Conservation (phyloP, 1,139 yeast species). For the Sugiyamaella paludigena region DNA sequence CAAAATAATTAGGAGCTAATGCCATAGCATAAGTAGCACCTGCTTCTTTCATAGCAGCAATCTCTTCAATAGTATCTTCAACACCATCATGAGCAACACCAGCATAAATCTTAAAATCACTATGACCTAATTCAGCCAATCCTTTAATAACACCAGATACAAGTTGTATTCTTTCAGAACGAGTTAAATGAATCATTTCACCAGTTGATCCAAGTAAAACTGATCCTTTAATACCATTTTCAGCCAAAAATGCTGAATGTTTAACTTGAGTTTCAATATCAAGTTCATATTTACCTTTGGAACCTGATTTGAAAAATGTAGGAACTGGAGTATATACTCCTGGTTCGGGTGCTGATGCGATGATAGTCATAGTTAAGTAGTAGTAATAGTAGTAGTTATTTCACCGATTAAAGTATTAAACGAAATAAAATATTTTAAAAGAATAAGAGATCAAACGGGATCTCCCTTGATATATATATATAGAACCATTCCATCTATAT, state of each 20-base stretch:
- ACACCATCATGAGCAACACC: conserved; percentile 47
- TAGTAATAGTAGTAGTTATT: no score
- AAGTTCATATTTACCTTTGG: conserved; percentile 36
- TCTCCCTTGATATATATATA: neutral
- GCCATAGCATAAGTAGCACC: conserved; percentile 50
- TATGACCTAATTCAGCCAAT: conserved; percentile 40
- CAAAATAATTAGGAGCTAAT: conserved; percentile 50
- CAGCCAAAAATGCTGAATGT: conserved; percentile 44
- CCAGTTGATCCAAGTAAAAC: conserved; percentile 53
- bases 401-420: no score
- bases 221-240: conserved; percentile 47
- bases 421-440: neutral
- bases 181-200: conserved; percentile 48
- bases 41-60: conserved; percentile 38
- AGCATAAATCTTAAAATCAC: conserved; percentile 42
- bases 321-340: conserved; percentile 52
- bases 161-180: conserved; percentile 43
- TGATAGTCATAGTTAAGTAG: conserved; percentile 14
- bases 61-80: conserved; percentile 44
- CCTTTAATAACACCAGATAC: conserved; percentile 37
- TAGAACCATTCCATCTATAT: no score
- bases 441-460: neutral
- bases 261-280: conserved; percentile 46
- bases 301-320: conserved; percentile 48
- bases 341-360: conserved; percentile 26